A percentile compares a stretch with the other conserved stretches of the same genome.
Conservation (phyloP, 2,329 filamentous ascomycete species). For the Colletotrichum magnum region DNA sequence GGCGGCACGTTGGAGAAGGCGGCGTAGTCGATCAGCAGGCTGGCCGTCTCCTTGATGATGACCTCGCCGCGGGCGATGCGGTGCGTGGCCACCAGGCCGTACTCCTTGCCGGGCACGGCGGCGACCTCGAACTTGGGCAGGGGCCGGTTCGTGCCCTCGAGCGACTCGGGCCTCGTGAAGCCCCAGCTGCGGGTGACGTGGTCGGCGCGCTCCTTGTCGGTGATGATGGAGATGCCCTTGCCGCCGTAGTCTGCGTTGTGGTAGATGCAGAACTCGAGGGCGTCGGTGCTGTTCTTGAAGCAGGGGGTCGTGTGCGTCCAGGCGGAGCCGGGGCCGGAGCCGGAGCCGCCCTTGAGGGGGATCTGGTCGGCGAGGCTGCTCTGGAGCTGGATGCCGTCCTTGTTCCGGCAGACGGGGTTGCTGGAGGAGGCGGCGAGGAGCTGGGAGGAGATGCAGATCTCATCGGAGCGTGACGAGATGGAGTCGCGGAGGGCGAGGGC, state of each 20-base stretch:
- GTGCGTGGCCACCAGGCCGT: constrained; percentile 53
- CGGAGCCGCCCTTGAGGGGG: constrained; percentile 8
- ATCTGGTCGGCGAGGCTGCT: constrained; percentile 11
- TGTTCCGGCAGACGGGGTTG: constrained; percentile 39
- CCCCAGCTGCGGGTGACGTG: constrained; percentile 46
- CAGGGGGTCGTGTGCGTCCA: constrained; percentile 34
- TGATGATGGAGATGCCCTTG: constrained; percentile 56
- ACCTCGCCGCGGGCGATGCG: constrained; percentile 53
- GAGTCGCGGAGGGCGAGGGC: constrained; percentile 39
- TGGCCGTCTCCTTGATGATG: constrained; percentile 56
- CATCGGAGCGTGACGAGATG: constrained; percentile 34
- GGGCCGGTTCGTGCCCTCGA: constrained; percentile 45
- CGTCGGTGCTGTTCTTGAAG: constrained; percentile 38
- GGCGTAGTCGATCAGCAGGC: constrained; percentile 56
- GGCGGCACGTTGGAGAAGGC: constrained; percentile 49
- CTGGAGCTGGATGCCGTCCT: constrained; percentile 42
- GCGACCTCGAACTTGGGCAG: constrained; percentile 50
- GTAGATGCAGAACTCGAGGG: constrained; percentile 51
- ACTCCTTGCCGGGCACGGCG: constrained; percentile 61
- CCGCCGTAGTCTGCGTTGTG: constrained; percentile 52
- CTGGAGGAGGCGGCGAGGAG: constrained; percentile 37
- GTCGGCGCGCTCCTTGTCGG: constrained; percentile 50
- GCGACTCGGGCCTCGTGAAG: constrained; percentile 46
- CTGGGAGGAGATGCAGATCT: constrained; percentile 40
- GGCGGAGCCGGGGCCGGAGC: not conserved